phyloP scores from a whole-genome alignment of 2,329 filamentous ascomycete genomes.

The Spiromastix sp. region DNA sequence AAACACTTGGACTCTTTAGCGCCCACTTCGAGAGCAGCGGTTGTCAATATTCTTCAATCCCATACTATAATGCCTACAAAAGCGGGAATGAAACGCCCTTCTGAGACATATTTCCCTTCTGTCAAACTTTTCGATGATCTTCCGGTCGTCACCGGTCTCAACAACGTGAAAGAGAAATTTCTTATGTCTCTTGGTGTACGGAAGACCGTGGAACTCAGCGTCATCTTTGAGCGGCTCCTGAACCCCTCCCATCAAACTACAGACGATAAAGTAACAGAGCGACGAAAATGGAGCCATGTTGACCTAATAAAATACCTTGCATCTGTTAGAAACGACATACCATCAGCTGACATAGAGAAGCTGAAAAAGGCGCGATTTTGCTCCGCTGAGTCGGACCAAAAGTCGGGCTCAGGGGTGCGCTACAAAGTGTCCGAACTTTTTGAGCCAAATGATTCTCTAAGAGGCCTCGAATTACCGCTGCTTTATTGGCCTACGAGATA shows the following conservation, averaged over 20 bases:
- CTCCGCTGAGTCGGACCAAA: conserved; percentile 55
- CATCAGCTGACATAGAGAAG: conserved; percentile 65
- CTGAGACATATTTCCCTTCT: conserved; percentile 82
- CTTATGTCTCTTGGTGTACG: conserved; percentile 73
- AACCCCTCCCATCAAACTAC: conserved; percentile 42
- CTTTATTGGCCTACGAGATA: conserved; percentile 74
- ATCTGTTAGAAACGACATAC: conserved; percentile 83
- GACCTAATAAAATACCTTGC: conserved; percentile 91
- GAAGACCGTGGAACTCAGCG: conserved; percentile 88
- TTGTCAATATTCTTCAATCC: conserved; percentile 54
- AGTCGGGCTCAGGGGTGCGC: conserved; percentile 45
- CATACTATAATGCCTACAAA: conserved; percentile 81
- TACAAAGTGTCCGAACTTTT: conserved; percentile 73
- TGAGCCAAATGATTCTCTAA: conserved; percentile 62
- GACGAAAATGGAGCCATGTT: conserved; percentile 72
- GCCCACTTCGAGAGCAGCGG: conserved; percentile 51
- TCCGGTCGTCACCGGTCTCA: conserved; percentile 65
- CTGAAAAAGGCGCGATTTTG: conserved; percentile 71
- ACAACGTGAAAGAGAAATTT: conserved; percentile 83
- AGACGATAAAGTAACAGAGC: conserved; percentile 34
- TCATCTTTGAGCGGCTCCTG: conserved; percentile 81
- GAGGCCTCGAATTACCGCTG: conserved; percentile 61
- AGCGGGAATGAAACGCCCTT: conserved; percentile 73
- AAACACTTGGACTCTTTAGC: conserved; percentile 84
- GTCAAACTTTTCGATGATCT: conserved; percentile 93